Percentiles rank a stretch among this genome's conserved stretches.
Evolutionary conservation across 2,329 filamentous ascomycete genomes (phyloP).

Genomic region (Colletotrichum eleusines): DNA sequence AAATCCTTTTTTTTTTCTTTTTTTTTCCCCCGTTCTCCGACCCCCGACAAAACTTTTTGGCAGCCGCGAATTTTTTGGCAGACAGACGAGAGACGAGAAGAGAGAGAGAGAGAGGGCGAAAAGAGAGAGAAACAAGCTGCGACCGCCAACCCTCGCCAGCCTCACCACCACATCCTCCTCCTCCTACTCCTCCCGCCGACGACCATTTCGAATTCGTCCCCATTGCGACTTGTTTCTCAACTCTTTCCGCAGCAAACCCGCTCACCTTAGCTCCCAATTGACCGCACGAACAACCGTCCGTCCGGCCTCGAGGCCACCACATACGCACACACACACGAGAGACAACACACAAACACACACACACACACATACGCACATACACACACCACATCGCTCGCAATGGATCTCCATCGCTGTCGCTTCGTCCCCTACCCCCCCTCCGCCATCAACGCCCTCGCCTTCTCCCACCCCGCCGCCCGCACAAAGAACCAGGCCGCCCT

Average conservation of each 20-base stretch:
- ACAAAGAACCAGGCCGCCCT: constrained; percentile 63
- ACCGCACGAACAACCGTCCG: constrained; percentile 18
- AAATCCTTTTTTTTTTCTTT: constrained; percentile 28
- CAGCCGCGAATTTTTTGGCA: constrained; percentile 29
- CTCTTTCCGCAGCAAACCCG: background rate
- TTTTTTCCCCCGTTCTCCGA: constrained; percentile 39
- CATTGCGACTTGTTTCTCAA: background rate
- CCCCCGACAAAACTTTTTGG: constrained; percentile 45
- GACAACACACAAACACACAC: constrained; percentile 2
- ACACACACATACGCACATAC: background rate
- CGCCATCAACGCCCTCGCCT: constrained; percentile 93
- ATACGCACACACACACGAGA: background rate
- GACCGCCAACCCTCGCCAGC: constrained; percentile 27
- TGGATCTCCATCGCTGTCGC: constrained; percentile 97
- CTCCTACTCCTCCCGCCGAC: background rate
- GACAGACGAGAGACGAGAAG: background rate
- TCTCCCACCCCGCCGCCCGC: constrained; percentile 77
- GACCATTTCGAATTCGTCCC: background rate
- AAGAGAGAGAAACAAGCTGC: constrained; percentile 22
- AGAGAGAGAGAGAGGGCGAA: constrained; percentile 2
- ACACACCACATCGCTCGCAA: constrained; percentile 52
- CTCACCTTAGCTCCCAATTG: constrained; percentile 34
- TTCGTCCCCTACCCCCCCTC: constrained; percentile 94
- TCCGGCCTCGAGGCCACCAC: constrained; percentile 28
- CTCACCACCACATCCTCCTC: constrained; percentile 3